A percentile compares a stretch with the other conserved stretches of the same genome.
Evolutionary conservation across 2,329 filamentous ascomycete species (phyloP).

Genomic region (Diaporthe velutina): DNA sequence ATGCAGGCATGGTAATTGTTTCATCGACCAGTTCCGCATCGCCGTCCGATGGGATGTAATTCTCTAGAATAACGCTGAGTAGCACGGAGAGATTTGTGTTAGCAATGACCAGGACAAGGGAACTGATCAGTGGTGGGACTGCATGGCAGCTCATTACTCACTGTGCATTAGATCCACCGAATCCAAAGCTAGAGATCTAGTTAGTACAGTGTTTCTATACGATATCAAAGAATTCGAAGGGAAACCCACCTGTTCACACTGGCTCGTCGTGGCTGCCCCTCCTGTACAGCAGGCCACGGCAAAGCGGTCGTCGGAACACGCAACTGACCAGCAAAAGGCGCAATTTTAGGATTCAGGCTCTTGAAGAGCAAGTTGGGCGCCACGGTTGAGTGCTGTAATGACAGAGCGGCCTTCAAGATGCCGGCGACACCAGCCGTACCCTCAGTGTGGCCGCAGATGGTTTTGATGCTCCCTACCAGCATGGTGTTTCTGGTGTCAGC

Average conservation of each 20-base stretch:
- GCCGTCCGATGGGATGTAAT: neutral
- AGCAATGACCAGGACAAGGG: neutral
- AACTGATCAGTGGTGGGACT: no score
- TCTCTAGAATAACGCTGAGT: neutral
- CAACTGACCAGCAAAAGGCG: conserved; percentile 45
- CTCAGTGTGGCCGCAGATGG: conserved; percentile 59
- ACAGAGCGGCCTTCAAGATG: conserved; percentile 42
- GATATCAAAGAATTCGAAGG: neutral
- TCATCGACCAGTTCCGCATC: neutral
- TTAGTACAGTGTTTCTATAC: neutral
- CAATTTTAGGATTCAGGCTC: conserved; percentile 50
- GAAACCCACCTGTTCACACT: conserved; percentile 45
- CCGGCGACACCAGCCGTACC: conserved; percentile 55
- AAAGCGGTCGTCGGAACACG: conserved; percentile 41
- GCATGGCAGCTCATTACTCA: conserved; percentile 41
- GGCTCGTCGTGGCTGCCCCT: conserved; percentile 44
- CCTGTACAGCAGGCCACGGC: conserved; percentile 42
- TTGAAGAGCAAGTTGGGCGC: conserved; percentile 53
- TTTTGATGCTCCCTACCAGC: conserved; percentile 50
- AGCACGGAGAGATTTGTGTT: neutral
- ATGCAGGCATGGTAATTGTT: neutral
- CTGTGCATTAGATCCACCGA: conserved; percentile 52
- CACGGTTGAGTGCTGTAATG: conserved; percentile 52
- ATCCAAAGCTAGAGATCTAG: conserved; percentile 44
- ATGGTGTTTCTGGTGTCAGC: conserved; percentile 22